A percentile compares a stretch with the other conserved stretches of the same genome.
phyloP scores from a whole-genome alignment of 257 asterid genomes.

The Plantago ovata region DNA sequence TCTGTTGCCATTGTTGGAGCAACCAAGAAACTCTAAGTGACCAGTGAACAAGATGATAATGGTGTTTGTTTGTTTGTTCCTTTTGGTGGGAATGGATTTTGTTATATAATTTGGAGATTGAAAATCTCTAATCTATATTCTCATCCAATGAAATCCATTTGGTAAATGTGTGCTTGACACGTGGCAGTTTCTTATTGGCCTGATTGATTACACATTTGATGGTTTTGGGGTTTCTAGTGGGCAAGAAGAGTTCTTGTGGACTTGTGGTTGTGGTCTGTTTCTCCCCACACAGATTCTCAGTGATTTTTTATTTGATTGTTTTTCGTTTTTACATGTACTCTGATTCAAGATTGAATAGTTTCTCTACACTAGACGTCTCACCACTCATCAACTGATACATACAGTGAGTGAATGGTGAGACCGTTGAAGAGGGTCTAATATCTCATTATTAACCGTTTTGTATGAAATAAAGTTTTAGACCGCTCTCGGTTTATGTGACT shows the following conservation, averaged over 20 bases:
- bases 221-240: constrained; percentile 10
- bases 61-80: background rate
- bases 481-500: no score
- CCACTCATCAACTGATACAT: no score
- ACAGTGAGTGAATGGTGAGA: no score
- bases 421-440: no score
- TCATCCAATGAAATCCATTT: constrained; percentile 67
- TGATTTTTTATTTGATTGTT: background rate
- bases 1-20: constrained; percentile 48
- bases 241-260: constrained; percentile 1
- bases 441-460: no score
- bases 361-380: no score
- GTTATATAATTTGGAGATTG: constrained; percentile 25
- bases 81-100: constrained; percentile 7
- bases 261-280: constrained; percentile 27
- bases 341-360: no score
- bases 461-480: no score
- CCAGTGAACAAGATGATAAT: background rate
- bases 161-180: constrained; percentile 38
- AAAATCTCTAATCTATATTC: constrained; percentile 33
- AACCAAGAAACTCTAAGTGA: background rate
- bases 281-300: constrained; percentile 19
- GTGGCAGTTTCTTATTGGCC: constrained; percentile 43
- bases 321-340: background rate
- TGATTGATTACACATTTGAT: constrained; percentile 33